A percentile compares a stretch with the other conserved stretches of the same genome.
Conservation (phyloP, 257 asterid species). For the Solanum habrochaites region DNA sequence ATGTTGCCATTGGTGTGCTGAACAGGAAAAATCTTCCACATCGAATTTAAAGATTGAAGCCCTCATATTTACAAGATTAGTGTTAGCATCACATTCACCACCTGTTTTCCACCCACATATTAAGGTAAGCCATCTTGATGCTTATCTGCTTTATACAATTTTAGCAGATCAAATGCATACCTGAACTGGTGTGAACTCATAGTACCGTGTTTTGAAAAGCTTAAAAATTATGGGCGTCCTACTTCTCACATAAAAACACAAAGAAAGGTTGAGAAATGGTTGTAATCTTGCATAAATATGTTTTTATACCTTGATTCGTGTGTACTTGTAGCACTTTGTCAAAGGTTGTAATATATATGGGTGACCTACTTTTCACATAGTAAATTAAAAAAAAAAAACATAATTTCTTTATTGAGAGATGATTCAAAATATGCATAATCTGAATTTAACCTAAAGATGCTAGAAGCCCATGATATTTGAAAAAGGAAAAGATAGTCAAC, state of each 20-base stretch:
- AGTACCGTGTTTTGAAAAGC: neutral
- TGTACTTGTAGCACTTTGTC: neutral
- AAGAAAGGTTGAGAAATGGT: neutral
- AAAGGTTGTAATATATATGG: neutral
- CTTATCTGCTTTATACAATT: neutral
- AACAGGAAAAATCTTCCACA: slow-evolving; percentile 95
- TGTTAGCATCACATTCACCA: slow-evolving; percentile 80
- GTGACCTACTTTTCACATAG: neutral
- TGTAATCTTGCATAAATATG: neutral
- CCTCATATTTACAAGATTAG: slow-evolving; percentile 91
- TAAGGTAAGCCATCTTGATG: slow-evolving; percentile 41
- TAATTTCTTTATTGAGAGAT: neutral
- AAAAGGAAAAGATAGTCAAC: neutral
- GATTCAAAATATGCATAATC: neutral
- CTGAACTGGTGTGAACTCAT: neutral
- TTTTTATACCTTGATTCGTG: neutral
- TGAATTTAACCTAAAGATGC: neutral
- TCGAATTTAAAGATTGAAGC: slow-evolving; percentile 97
- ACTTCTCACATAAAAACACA: neutral
- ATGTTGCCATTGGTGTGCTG: slow-evolving; percentile 3
- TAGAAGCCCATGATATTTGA: neutral
- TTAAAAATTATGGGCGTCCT: neutral
- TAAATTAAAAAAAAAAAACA: neutral
- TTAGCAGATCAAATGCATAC: neutral
- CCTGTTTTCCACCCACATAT: slow-evolving; percentile 90